Conservation (phyloP, 2,329 filamentous ascomycete species). For the Lomentospora prolificans region DNA sequence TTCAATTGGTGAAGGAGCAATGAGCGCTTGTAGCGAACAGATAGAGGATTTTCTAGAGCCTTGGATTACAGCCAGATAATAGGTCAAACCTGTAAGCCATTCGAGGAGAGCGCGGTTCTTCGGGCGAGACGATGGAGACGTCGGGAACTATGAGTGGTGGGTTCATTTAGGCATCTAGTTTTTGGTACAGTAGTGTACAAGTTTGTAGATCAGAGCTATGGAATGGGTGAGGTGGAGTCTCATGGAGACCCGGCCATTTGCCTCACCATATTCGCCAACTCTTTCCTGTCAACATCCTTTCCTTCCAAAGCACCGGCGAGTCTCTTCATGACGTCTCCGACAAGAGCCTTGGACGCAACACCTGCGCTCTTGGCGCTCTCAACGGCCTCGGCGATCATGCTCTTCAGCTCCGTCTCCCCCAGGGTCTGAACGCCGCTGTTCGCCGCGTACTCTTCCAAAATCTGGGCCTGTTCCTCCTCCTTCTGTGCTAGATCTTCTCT, state of each 20-base stretch:
- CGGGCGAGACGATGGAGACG: too few relatives aligned
- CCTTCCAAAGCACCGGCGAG: constrained; percentile 47
- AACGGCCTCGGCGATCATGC: constrained; percentile 41
- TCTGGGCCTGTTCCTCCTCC: constrained; percentile 54
- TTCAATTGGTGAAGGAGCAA: too few relatives aligned
- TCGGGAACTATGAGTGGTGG: too few relatives aligned
- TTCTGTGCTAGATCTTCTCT: constrained; percentile 61
- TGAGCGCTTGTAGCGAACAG: too few relatives aligned
- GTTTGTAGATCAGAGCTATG: not conserved
- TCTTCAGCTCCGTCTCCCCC: constrained; percentile 46
- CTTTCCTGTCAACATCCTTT: constrained; percentile 53
- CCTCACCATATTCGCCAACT: constrained; percentile 53
- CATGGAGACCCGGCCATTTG: constrained; percentile 19
- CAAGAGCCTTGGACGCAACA: constrained; percentile 31
- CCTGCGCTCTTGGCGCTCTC: constrained; percentile 38
- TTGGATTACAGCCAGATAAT: too few relatives aligned
- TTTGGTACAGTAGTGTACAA: not conserved
- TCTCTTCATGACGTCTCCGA: constrained; percentile 56
- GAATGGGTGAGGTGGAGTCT: too few relatives aligned
- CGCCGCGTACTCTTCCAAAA: constrained; percentile 57
- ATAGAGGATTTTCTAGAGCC: too few relatives aligned
- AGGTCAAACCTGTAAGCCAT: too few relatives aligned
- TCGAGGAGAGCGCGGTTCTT: too few relatives aligned
- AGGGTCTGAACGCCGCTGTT: constrained; percentile 50
- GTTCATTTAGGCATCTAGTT: not conserved